These are phyloP conservation scores for Pichia nakasei DNA, from an alignment of 805 yeast genomes.

Conservation along the genomic window DNA sequence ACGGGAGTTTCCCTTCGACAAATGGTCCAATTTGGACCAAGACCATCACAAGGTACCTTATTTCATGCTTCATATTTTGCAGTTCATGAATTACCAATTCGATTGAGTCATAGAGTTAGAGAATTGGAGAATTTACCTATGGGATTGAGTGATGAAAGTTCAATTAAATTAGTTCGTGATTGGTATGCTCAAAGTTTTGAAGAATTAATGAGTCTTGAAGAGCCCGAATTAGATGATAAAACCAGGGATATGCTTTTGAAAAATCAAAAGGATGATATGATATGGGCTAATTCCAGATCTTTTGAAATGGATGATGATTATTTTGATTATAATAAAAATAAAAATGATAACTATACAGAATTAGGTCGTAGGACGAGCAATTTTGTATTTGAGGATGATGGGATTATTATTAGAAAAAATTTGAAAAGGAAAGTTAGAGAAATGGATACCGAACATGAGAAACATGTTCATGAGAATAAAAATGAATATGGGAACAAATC, in stretches of 20 bases:
- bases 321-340: not conserved
- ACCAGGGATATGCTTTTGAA: constrained; percentile 26
- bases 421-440: constrained; percentile 2
- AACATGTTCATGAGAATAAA: constrained; percentile 4
- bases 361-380: constrained; percentile 2
- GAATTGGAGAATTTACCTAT: constrained; percentile 76
- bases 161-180: constrained; percentile 65
- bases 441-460: not conserved
- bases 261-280: constrained; percentile 26
- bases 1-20: constrained; percentile 79
- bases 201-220: constrained; percentile 58
- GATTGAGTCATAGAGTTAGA: constrained; percentile 78
- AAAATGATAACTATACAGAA: not conserved
- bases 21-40: constrained; percentile 86
- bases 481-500: not conserved
- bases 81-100: constrained; percentile 78
- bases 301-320: not conserved
- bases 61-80: constrained; percentile 80
- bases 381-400: constrained; percentile 39
- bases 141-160: constrained; percentile 63
- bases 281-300: constrained; percentile 3
- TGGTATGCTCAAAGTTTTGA: constrained; percentile 92
- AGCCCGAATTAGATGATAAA: constrained; percentile 39
- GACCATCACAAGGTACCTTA: constrained; percentile 68
- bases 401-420: constrained; percentile 26